A percentile compares a stretch with the other conserved stretches of the same genome.
Conservation (phyloP, 2,329 filamentous ascomycete genomes). For the Phialophora tarda region DNA sequence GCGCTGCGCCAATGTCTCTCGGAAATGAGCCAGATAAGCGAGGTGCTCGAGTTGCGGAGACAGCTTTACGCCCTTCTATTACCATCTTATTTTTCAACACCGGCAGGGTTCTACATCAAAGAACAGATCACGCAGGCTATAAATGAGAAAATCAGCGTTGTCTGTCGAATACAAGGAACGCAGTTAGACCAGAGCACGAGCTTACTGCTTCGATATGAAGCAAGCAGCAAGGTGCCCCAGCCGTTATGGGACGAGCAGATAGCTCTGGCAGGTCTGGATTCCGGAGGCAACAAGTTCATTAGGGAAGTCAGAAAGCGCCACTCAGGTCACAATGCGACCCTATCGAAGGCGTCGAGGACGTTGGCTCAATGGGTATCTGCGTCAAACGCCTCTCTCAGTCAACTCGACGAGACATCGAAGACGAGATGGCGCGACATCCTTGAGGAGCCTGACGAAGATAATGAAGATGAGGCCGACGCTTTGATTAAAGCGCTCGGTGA, state of each 20-base stretch:
- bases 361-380: constrained; percentile 29
- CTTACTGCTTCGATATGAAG: constrained; percentile 12
- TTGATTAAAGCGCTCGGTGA: constrained; percentile 28
- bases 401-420: constrained; percentile 26
- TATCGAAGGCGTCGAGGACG: constrained; percentile 22
- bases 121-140: constrained; percentile 71
- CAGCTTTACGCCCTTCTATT: constrained; percentile 78
- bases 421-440: constrained; percentile 38
- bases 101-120: constrained; percentile 64
- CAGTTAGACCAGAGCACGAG: constrained; percentile 25
- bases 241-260: constrained; percentile 35
- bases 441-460: constrained; percentile 41
- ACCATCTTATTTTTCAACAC: constrained; percentile 67
- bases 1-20: constrained; percentile 67
- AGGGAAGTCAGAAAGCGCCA: constrained; percentile 32
- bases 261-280: constrained; percentile 21
- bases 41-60: constrained; percentile 72
- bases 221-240: neutral
- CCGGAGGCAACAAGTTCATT: constrained; percentile 26
- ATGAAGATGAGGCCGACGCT: constrained; percentile 35
- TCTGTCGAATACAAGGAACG: constrained; percentile 26
- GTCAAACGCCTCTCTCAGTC: constrained; percentile 19
- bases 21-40: constrained; percentile 68
- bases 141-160: constrained; percentile 58
- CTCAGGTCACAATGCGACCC: constrained; percentile 27